Base-by-base conservation (phyloP, 2,329 filamentous ascomycete genomes). In the Alternaria sp. region DNA sequence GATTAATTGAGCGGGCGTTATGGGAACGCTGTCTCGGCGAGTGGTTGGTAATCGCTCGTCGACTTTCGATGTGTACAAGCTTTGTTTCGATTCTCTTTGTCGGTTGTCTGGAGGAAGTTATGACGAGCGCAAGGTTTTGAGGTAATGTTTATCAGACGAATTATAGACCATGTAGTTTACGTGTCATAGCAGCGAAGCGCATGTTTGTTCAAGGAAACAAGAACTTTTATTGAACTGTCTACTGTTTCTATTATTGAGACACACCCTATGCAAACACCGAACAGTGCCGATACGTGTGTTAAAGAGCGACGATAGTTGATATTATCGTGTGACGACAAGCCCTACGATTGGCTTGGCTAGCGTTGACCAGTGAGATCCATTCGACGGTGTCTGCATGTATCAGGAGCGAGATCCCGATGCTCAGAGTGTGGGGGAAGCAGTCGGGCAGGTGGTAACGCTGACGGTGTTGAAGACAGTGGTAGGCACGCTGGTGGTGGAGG, bases 241-340 rank as follows among this genome's bases (percentile, higher is more conserved):
- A 63, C 30, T 28, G 6, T 37, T 26, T 55, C 50, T 51, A 59
- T 23, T 20, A 54, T 14, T 21, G 20, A n/a, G 14, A 10, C 45
- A 51, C 15, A 56, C 44, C 26, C 11, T 33, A 23, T 23, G 4
- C 8, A 10, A 18, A 33, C 18, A 11, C 3, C 11, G 14, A 26
- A 18, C 21, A 41, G 23, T 28, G n/a, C 25, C 20, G 33, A 43
- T 26, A 15, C 14, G 21, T 53, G n/a, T 60, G 20, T 33, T 60
- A 63, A 60, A 20, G 60, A 63, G 50, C 23, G 60, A 60, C 23
- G 6, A 41, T 55, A 46, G 15, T 30, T 44, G 20, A 14, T 11
- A 44, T 21, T 14, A 41, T 18, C 26, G 5, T 11, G 26, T 28
- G 4, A 26, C 11, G 47, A 33, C 30, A 28, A 43, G 47, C 47